Base-by-base conservation (phyloP, 1,139 yeast genomes). In the Candida sp. region DNA sequence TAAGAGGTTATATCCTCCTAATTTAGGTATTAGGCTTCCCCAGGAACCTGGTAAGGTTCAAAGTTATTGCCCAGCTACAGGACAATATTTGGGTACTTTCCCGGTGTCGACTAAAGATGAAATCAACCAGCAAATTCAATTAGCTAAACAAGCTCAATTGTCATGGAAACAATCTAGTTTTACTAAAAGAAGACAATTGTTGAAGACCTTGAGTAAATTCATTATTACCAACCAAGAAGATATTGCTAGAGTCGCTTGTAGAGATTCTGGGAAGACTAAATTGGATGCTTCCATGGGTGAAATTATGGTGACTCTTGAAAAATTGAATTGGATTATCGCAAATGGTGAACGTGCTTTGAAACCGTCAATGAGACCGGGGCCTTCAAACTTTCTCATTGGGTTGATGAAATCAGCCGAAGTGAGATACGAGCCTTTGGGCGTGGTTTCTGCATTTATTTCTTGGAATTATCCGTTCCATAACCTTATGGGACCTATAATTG, bases 401-500 rank as follows among this genome's bases (percentile, higher is more conserved):
- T 57, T 70, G 52, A 84, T 93, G 91, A 93, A 93, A 61, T 84
- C 85, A 46, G 98, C 96, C 1, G 95, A 91, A 64, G 91, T 93
- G 5, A 75, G 95, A 50, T 93, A 93, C 61, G 96, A 91, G 60
- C 98, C 99, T 1, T 65, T 91, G 45, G 88, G 88, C 19, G 96
- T 91, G 3, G 95, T 93, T 19, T 79, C 95, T 4, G 96, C 98
- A 0, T 73, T 93, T 51, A 89, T 93, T 2, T 88, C 97, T 4
- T 93, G 99, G 99, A 93, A 93, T 59, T 93, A 93, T 59, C 98
- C 99, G 1, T 84, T 85, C 64, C 98, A 93, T 61, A 93, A 93
- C 62, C 68, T 91, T 43, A 70, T 93, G 77, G 97, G 97, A 2
- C 99, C 99, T 1, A 73, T 91, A 1, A 82, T 91, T 47, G 95